Conservation (phyloP, 2,329 filamentous ascomycete genomes). For the Drechslera avenae region DNA sequence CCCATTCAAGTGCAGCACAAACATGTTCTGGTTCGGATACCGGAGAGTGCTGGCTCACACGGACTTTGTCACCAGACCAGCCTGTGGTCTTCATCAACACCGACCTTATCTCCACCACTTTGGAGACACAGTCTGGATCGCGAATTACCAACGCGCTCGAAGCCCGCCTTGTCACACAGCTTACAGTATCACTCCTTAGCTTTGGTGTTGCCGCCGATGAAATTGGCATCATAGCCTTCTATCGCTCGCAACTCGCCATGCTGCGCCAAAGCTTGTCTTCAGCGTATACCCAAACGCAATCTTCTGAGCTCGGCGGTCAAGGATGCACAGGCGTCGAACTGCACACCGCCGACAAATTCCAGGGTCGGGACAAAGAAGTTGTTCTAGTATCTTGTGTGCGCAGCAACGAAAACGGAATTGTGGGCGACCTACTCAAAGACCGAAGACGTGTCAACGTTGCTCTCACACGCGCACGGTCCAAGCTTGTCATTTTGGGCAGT, state of each 20-base stretch:
- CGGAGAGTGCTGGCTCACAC: slow-evolving; percentile 73
- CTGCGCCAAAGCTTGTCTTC: slow-evolving; percentile 73
- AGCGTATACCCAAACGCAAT: slow-evolving; percentile 51
- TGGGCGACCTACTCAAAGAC: slow-evolving; percentile 91
- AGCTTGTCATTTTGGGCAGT: slow-evolving; percentile 87
- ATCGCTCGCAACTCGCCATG: slow-evolving; percentile 86
- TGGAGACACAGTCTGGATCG: slow-evolving; percentile 74
- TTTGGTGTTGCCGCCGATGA: slow-evolving; percentile 75
- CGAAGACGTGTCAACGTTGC: slow-evolving; percentile 95
- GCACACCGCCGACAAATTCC: slow-evolving; percentile 96
- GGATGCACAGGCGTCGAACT: slow-evolving; percentile 70
- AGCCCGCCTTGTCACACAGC: slow-evolving; percentile 74
- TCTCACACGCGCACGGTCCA: slow-evolving; percentile 89
- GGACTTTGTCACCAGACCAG: slow-evolving; percentile 69
- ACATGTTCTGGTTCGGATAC: slow-evolving; percentile 59
- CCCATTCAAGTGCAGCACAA: slow-evolving; percentile 10
- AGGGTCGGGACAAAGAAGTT: slow-evolving; percentile 93
- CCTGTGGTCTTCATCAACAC: slow-evolving; percentile 91
- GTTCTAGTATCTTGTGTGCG: slow-evolving; percentile 86
- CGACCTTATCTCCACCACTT: slow-evolving; percentile 68
- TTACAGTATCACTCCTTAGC: slow-evolving; percentile 78
- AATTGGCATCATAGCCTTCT: slow-evolving; percentile 96
- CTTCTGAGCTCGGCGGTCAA: slow-evolving; percentile 50
- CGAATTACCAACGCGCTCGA: slow-evolving; percentile 90
- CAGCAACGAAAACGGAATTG: slow-evolving; percentile 77